These are phyloP conservation scores for Solanum lycopersicoides DNA, from an alignment of 257 asterid species.

Conservation along the genomic window DNA sequence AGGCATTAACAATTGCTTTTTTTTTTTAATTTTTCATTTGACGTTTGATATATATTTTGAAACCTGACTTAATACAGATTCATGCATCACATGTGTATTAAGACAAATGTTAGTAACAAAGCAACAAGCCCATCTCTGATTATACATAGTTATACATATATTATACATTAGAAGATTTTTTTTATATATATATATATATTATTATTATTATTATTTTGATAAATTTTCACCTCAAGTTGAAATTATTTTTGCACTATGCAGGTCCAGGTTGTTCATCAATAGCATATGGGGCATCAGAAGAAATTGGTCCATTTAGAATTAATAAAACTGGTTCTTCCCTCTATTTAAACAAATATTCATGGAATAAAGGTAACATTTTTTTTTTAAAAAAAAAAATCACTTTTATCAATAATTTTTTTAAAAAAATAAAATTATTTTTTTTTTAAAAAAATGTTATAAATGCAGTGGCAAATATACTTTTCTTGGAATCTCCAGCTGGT, in stretches of 20 bases:
- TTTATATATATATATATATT: neutral
- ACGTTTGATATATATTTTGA: neutral
- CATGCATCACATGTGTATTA: neutral
- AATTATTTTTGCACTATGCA: slow-evolving; percentile 16
- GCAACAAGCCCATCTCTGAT: neutral
- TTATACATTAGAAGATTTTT: neutral
- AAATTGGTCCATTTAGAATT: slow-evolving; percentile 78
- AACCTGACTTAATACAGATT: neutral
- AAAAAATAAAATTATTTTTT: neutral
- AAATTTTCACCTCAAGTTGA: neutral
- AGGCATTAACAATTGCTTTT: neutral
- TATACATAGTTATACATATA: neutral
- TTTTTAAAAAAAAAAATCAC: neutral
- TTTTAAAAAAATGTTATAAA: neutral
- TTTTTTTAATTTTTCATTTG: neutral
- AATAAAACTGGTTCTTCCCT: slow-evolving; percentile 52
- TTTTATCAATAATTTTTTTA: neutral
- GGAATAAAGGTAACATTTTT: slow-evolving; percentile 55
- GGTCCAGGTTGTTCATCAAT: slow-evolving; percentile 95
- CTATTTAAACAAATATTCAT: slow-evolving; percentile 52
- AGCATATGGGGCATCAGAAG: slow-evolving; percentile 91
- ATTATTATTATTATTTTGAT: neutral
- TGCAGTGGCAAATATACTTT: slow-evolving; percentile 67
- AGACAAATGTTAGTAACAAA: neutral
- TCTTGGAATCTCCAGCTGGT: slow-evolving; percentile 88